Evolutionary conservation across 2,329 filamentous ascomycete species (phyloP).

Genomic region (Alternaria sp.): DNA sequence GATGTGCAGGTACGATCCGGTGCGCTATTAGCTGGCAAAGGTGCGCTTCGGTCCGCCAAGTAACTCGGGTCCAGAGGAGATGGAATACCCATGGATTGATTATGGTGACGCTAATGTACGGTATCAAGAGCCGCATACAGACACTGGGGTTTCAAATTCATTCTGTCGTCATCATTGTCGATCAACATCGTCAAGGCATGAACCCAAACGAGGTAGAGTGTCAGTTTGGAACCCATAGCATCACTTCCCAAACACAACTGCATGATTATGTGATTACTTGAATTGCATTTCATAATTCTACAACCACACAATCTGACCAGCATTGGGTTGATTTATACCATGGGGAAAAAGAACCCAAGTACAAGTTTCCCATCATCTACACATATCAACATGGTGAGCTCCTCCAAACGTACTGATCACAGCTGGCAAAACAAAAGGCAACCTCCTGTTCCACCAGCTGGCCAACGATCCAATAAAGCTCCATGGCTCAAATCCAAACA

Average conservation of each 20-base stretch:
- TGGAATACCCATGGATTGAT: not conserved
- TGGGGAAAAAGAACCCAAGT: constrained; percentile 6
- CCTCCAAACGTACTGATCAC: constrained; percentile 5
- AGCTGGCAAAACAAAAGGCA: not conserved
- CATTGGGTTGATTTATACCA: constrained; percentile 12
- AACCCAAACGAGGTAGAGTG: not conserved
- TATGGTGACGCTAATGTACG: constrained; percentile 1
- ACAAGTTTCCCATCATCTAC: constrained; percentile 28
- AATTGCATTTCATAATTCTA: constrained; percentile 30
- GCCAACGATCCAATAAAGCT: constrained; percentile 8
- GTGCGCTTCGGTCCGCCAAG: constrained; percentile 4
- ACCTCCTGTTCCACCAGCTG: not conserved
- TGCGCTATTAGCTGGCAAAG: not conserved
- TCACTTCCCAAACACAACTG: not conserved
- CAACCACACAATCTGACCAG: constrained; percentile 26
- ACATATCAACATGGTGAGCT: constrained; percentile 30
- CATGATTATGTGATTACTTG: constrained; percentile 9
- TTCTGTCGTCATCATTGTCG: not conserved
- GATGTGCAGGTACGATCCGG: constrained; percentile 1
- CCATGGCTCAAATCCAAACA: constrained; percentile 15
- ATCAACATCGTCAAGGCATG: not conserved
- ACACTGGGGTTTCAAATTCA: not conserved
- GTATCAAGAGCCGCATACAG: not conserved
- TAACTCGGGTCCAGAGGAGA: not conserved
- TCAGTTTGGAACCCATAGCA: not conserved